Conservation (phyloP, 225 moss, liverwort and hornwort species). For the Anthoceros angustus region DNA sequence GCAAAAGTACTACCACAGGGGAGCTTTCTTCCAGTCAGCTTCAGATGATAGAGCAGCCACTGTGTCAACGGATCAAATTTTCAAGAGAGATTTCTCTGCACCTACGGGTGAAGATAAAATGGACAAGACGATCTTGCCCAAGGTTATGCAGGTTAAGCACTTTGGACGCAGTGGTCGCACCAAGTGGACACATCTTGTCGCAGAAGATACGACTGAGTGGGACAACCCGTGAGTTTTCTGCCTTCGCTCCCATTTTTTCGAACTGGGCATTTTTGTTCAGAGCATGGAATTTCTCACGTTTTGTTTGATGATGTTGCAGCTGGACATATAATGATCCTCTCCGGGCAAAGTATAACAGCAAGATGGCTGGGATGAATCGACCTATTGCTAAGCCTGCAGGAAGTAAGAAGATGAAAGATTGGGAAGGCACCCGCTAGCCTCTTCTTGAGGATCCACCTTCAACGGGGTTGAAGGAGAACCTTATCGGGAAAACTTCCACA, state of each 20-base stretch:
- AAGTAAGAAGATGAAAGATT: slow-evolving; percentile 83
- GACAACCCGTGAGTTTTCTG: slow-evolving; percentile 57
- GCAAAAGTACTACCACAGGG: slow-evolving; percentile 98
- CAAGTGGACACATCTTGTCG: slow-evolving; percentile 88
- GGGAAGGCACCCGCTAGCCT: slow-evolving; percentile 26
- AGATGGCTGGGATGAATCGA: slow-evolving; percentile 91
- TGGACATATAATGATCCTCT: slow-evolving; percentile 94
- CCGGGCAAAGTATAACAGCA: slow-evolving; percentile 77
- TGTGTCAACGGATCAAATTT: slow-evolving; percentile 45
- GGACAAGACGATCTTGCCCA: slow-evolving; percentile 78
- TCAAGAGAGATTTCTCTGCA: slow-evolving; percentile 68
- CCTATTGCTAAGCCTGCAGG: slow-evolving; percentile 70
- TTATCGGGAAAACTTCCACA: no score
- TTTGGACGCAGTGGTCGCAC: slow-evolving; percentile 83
- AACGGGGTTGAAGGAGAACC: no score
- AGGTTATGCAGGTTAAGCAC: slow-evolving; percentile 92
- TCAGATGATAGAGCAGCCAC: slow-evolving; percentile 42
- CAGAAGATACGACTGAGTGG: slow-evolving; percentile 89
- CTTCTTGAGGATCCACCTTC: not conserved
- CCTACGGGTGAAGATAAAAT: slow-evolving; percentile 86
- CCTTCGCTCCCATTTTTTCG: not conserved
- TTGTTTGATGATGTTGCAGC: slow-evolving; percentile 20
- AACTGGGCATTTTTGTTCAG: not conserved
- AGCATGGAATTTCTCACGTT: not conserved
- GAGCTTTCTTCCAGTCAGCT: slow-evolving; percentile 91